These are phyloP conservation scores for Globisporangium nagaii DNA, from an alignment of 352 stramenopile species.

Conservation along the genomic window DNA sequence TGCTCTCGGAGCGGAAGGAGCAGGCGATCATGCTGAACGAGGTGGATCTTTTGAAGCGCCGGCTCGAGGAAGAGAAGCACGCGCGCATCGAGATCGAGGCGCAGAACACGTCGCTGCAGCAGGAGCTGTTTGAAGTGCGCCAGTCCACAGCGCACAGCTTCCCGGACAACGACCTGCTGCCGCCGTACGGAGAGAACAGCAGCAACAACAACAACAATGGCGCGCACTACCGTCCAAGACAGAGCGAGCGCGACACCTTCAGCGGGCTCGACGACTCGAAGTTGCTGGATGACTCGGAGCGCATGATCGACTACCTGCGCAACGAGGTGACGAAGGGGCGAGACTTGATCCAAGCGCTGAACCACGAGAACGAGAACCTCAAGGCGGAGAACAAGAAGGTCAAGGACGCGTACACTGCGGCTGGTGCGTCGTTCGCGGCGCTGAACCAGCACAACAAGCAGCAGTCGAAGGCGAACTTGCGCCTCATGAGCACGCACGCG, in stretches of 20 bases:
- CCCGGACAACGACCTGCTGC: constrained; percentile 38
- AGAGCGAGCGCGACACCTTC: constrained; percentile 27
- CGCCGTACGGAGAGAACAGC: constrained; percentile 14
- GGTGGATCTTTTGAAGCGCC: constrained; percentile 63
- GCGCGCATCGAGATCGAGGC: constrained; percentile 64
- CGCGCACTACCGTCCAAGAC: background rate
- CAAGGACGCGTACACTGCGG: constrained; percentile 91
- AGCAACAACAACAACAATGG: constrained; percentile 11
- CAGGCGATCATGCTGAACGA: constrained; percentile 74
- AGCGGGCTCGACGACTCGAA: constrained; percentile 45
- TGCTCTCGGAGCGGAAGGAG: constrained; percentile 58
- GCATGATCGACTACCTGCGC: constrained; percentile 81
- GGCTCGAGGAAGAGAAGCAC: constrained; percentile 75
- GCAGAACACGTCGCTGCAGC: constrained; percentile 67
- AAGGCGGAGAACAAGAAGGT: constrained; percentile 86
- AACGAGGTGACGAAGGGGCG: constrained; percentile 75
- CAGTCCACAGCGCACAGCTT: constrained; percentile 38
- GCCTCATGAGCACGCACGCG: constrained; percentile 84
- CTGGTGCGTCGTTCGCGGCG: constrained; percentile 87
- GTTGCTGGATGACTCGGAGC: constrained; percentile 74
- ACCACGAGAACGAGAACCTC: constrained; percentile 76
- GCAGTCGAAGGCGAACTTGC: constrained; percentile 89
- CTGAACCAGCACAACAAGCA: constrained; percentile 94
- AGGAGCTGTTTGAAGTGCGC: constrained; percentile 57
- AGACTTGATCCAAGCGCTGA: constrained; percentile 57